A percentile compares a stretch with the other conserved stretches of the same genome.
Evolutionary conservation across 352 stramenopile species (phyloP).

Genomic region (Thraustochytrium sp.): DNA sequence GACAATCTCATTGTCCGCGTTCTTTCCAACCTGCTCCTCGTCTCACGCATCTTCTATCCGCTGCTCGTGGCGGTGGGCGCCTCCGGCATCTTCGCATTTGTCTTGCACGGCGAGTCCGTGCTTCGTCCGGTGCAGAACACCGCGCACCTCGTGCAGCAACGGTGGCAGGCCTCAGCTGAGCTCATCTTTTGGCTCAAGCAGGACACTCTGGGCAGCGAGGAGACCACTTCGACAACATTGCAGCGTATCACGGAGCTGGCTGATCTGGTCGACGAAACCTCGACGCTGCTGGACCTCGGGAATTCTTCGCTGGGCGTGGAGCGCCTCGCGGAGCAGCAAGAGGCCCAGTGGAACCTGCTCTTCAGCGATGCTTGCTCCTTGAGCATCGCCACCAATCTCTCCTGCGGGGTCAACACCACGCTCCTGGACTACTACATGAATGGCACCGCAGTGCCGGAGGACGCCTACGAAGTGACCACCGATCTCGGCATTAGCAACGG

Average conservation of each 20-base stretch:
- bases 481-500: not conserved
- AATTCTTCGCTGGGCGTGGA: not conserved
- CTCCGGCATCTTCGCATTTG: not conserved
- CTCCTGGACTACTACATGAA: too few species aligned
- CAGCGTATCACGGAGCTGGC: not conserved
- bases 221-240: not conserved
- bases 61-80: not conserved
- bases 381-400: not conserved
- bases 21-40: not conserved
- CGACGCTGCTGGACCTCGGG: not conserved
- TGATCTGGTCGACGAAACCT: not conserved
- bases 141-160: not conserved
- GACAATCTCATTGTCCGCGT: not conserved
- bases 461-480: not conserved
- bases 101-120: not conserved
- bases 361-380: not conserved
- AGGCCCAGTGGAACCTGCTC: not conserved
- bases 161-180: not conserved
- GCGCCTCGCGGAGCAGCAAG: not conserved
- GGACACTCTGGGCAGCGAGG: not conserved
- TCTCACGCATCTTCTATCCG: not conserved
- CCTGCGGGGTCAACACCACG: too few species aligned
- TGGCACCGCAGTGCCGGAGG: not conserved
- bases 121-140: not conserved
- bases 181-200: not conserved